Conservation (phyloP, 371 early-diverging fungal genomes). For the Sporodiniella umbellata region DNA sequence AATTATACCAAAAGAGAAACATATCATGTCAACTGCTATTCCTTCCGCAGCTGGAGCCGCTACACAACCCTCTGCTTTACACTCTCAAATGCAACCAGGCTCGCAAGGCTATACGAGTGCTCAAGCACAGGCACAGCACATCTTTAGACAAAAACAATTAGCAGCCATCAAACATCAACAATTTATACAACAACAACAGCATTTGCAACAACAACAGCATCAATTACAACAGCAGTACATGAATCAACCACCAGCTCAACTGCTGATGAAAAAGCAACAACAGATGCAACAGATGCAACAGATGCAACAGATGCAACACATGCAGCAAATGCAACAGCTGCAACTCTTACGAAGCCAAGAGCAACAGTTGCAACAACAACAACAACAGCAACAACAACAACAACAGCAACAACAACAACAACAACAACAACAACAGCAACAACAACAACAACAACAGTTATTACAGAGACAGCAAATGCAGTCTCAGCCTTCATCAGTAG, state of each 20-base stretch:
- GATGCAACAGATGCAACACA: background rate
- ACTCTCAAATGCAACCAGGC: constrained; percentile 11
- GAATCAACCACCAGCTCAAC: background rate
- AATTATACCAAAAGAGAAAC: too few species aligned
- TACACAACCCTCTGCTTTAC: constrained; percentile 17
- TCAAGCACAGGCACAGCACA: constrained; percentile 19
- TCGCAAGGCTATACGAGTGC: constrained; percentile 23
- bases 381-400: constrained; percentile 3
- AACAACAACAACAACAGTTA: constrained; percentile 21
- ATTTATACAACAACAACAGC: constrained; percentile 3
- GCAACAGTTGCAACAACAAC: constrained; percentile 3
- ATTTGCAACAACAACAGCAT: constrained; percentile 4
- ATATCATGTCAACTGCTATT: constrained; percentile 25
- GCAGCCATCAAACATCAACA: constrained; percentile 14
- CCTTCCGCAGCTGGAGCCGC: constrained; percentile 21
- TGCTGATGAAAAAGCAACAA: constrained; percentile 1
- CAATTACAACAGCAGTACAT: background rate
- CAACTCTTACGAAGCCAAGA: background rate
- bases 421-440: background rate
- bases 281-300: constrained; percentile 14
- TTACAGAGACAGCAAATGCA: too few species aligned
- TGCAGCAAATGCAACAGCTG: constrained; percentile 2
- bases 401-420: constrained; percentile 12
- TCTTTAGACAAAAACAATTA: constrained; percentile 25
- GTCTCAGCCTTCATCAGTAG: too few species aligned